Percentiles rank a stretch among this genome's conserved stretches.
phyloP scores from a whole-genome alignment of 1,284 basidiomycete genomes.

The Tilletia setariae region DNA sequence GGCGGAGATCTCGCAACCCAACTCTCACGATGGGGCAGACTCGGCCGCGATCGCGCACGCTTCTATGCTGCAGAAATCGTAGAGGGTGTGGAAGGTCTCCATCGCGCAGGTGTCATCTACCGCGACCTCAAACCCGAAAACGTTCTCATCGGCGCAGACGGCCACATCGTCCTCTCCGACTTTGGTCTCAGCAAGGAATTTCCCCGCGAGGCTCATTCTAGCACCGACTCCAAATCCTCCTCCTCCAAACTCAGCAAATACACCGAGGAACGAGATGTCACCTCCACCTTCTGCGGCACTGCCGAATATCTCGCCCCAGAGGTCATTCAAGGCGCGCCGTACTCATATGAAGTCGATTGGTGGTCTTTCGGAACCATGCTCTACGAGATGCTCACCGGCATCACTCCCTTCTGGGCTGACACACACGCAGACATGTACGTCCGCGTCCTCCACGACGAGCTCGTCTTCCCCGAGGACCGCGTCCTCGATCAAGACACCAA shows the following conservation, averaged over 20 bases:
- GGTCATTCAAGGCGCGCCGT: constrained; percentile 83
- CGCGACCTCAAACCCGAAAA: constrained; percentile 91
- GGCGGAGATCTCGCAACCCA: constrained; percentile 95
- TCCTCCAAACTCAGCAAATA: background rate
- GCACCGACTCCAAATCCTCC: constrained; percentile 11
- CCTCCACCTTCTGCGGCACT: constrained; percentile 74
- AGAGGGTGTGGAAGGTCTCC: constrained; percentile 86
- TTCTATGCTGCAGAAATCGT: constrained; percentile 96
- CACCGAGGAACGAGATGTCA: constrained; percentile 60
- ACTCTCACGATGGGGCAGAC: constrained; percentile 84
- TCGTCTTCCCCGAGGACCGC: constrained; percentile 81
- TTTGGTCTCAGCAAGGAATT: constrained; percentile 77
- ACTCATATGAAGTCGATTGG: constrained; percentile 94
- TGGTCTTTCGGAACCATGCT: constrained; percentile 97
- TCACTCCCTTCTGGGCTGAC: constrained; percentile 92
- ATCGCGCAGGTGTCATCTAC: constrained; percentile 73
- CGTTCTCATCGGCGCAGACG: constrained; percentile 84
- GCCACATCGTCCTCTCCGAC: constrained; percentile 92
- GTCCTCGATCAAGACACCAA: constrained; percentile 90
- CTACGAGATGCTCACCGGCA: constrained; percentile 84
- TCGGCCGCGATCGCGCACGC: constrained; percentile 84
- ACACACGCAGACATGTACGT: constrained; percentile 94
- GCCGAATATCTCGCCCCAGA: constrained; percentile 45
- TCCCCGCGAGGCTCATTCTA: constrained; percentile 17
- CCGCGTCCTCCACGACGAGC: constrained; percentile 77